Percentiles rank a stretch among this genome's conserved stretches.
These are phyloP conservation scores for Alternaria solani DNA, from an alignment of 2,329 filamentous ascomycete species.

Conservation along the genomic window DNA sequence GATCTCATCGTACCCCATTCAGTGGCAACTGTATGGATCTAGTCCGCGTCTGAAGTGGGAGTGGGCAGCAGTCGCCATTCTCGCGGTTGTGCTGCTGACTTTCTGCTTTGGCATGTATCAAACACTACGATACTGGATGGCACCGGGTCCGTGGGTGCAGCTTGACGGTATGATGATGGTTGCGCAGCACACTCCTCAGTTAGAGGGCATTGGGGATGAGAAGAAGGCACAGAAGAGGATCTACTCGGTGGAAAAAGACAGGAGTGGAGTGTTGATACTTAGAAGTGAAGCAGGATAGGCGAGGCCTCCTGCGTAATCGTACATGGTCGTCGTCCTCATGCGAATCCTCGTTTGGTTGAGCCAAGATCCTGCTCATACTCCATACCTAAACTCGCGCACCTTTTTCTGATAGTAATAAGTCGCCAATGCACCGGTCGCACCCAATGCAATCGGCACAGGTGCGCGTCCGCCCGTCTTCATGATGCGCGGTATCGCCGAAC, in stretches of 20 bases:
- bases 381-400: constrained; percentile 41
- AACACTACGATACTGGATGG: constrained; percentile 6
- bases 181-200: constrained; percentile 2
- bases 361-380: constrained; percentile 21
- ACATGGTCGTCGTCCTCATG: background rate
- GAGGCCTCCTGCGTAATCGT: background rate
- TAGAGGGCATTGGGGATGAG: background rate
- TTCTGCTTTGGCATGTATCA: constrained; percentile 1
- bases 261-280: constrained; percentile 3
- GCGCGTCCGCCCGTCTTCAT: constrained; percentile 39
- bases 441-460: constrained; percentile 37
- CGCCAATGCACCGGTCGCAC: constrained; percentile 34
- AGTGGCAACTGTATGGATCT: constrained; percentile 19
- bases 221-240: background rate
- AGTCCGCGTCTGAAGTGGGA: constrained; percentile 9
- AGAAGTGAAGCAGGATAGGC: constrained; percentile 1
- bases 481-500: constrained; percentile 37
- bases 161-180: constrained; percentile 13
- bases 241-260: background rate
- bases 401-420: constrained; percentile 43
- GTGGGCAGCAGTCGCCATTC: constrained; percentile 8
- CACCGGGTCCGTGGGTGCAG: constrained; percentile 4
- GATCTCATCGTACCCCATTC: constrained; percentile 9
- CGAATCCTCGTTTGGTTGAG: background rate
- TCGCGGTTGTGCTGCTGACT: background rate